A percentile compares a stretch with the other conserved stretches of the same genome.
phyloP scores from a whole-genome alignment of 1,139 yeast genomes.

The Magnusiomyces clavatus region DNA sequence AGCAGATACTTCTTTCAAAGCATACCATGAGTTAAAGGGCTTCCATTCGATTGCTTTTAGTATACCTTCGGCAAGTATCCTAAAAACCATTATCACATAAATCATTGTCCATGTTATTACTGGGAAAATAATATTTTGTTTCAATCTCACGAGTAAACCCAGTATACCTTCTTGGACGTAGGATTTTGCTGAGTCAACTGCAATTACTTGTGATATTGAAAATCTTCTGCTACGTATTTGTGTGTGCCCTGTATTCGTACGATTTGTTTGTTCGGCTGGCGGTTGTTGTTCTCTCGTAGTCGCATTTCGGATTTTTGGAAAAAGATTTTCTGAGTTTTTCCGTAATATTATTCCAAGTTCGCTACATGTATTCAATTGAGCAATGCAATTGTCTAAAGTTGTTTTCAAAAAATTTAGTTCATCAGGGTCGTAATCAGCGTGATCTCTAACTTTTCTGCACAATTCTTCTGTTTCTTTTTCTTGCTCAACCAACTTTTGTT shows the following conservation, averaged over 20 bases:
- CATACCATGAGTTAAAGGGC: conserved; percentile 23
- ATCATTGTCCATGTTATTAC: conserved; percentile 14
- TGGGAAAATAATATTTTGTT: conserved; percentile 9
- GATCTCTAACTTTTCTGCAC: conserved; percentile 19
- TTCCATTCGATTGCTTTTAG: conserved; percentile 35
- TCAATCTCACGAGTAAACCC: conserved; percentile 10
- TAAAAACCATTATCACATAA: conserved; percentile 18
- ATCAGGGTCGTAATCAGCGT: conserved; percentile 12
- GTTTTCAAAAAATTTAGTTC: conserved; percentile 9
- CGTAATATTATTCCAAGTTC: conserved; percentile 28
- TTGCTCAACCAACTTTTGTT: conserved; percentile 25
- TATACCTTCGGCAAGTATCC: conserved; percentile 31
- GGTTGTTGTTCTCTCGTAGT: conserved; percentile 1
- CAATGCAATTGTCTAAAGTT: conserved; percentile 22
- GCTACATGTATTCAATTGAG: conserved; percentile 30
- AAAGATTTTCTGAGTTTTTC: conserved; percentile 24
- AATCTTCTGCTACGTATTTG: conserved; percentile 15
- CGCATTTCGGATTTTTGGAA: conserved; percentile 23
- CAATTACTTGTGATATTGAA: conserved; percentile 21
- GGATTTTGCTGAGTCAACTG: conserved; percentile 22
- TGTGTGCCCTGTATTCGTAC: too few relatives aligned
- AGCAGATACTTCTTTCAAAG: conserved; percentile 46
- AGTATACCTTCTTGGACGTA: conserved; percentile 14
- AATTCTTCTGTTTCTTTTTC: conserved; percentile 17
- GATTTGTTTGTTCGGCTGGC: not conserved